A percentile compares a stretch with the other conserved stretches of the same genome.
These are phyloP conservation scores for Alternaria arborescens DNA, from an alignment of 2,329 filamentous ascomycete species.

Conservation along the genomic window DNA sequence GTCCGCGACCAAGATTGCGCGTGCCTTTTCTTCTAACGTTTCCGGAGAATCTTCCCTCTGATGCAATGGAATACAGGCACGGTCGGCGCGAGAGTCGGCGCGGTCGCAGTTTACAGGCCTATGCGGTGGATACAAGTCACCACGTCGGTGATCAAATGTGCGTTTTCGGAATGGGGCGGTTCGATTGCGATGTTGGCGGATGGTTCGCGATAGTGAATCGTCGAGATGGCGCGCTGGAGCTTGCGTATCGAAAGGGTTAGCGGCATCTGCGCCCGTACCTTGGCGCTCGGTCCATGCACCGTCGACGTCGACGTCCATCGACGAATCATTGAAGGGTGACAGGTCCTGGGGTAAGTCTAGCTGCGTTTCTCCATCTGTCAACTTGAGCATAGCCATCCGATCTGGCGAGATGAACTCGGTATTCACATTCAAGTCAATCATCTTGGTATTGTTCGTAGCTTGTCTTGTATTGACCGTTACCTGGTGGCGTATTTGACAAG, in stretches of 20 bases:
- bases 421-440: not conserved
- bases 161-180: slow-evolving; percentile 9
- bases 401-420: not conserved
- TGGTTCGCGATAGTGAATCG: slow-evolving; percentile 23
- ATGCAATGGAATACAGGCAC: slow-evolving; percentile 11
- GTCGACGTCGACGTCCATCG: slow-evolving; percentile 10
- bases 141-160: slow-evolving; percentile 1
- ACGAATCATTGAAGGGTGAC: slow-evolving; percentile 1
- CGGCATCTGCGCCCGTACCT: slow-evolving; percentile 14
- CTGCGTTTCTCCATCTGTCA: not conserved
- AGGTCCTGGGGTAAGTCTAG: not conserved
- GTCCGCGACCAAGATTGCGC: slow-evolving; percentile 21
- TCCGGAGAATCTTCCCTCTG: slow-evolving; percentile 17
- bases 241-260: slow-evolving; percentile 25
- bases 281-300: slow-evolving; percentile 18
- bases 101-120: not conserved
- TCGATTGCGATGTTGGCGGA: slow-evolving; percentile 25
- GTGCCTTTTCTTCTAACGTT: slow-evolving; percentile 19
- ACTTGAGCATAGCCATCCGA: not conserved
- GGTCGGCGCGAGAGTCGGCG: slow-evolving; percentile 11
- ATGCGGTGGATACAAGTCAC: slow-evolving; percentile 6
- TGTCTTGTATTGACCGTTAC: not conserved
- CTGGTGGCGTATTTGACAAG: not conserved
- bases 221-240: slow-evolving; percentile 24
- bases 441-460: not conserved